A percentile compares a stretch with the other conserved stretches of the same genome.
These are phyloP conservation scores for Firmiana major DNA, from an alignment of 345 rosid species.

Conservation along the genomic window DNA sequence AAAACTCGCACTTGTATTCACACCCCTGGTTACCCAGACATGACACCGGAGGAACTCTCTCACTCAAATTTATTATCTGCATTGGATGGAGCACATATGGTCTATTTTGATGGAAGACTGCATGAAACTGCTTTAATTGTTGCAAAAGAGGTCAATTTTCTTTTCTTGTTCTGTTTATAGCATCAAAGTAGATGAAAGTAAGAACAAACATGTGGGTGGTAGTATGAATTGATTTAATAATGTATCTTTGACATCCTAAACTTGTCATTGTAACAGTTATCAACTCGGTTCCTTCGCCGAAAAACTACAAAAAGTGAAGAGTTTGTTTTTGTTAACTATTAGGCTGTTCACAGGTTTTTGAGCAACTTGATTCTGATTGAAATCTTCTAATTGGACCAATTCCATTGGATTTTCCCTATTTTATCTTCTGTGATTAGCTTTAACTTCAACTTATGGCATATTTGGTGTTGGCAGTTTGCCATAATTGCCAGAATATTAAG, in stretches of 20 bases:
- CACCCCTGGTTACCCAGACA: constrained; percentile 73
- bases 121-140: constrained; percentile 55
- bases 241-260: not conserved
- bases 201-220: not conserved
- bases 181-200: constrained; percentile 5
- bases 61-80: constrained; percentile 46
- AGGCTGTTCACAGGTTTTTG: not conserved
- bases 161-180: constrained; percentile 6
- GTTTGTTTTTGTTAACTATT: not conserved
- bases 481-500: not conserved
- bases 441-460: not conserved
- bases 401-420: not conserved
- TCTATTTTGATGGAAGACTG: constrained; percentile 69
- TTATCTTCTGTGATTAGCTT: not conserved
- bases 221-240: not conserved
- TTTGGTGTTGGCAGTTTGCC: not conserved
- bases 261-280: not conserved
- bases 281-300: not conserved
- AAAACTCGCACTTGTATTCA: constrained; percentile 93
- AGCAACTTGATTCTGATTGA: not conserved
- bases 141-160: constrained; percentile 64
- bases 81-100: constrained; percentile 52
- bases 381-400: not conserved
- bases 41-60: constrained; percentile 59
- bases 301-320: not conserved